phyloP scores from a whole-genome alignment of 2,329 filamentous ascomycete genomes.

The Cercospora berteroae region DNA sequence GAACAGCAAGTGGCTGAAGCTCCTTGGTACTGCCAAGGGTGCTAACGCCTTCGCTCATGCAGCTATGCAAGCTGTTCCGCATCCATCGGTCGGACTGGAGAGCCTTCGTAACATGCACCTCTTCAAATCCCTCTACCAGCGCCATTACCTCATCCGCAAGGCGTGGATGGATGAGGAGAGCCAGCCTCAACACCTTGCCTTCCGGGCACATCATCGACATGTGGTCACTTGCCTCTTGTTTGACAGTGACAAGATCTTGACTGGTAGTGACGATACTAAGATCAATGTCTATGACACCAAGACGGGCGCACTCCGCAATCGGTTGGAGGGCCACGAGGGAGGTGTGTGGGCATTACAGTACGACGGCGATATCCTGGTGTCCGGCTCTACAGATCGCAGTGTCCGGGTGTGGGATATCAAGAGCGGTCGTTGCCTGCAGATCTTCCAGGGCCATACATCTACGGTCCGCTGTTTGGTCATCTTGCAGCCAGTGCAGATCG shows the following conservation, averaged over 20 bases:
- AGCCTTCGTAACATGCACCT: conserved; percentile 82
- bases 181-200: conserved; percentile 87
- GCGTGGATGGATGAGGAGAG: conserved; percentile 84
- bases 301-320: conserved; percentile 79
- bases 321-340: conserved; percentile 89
- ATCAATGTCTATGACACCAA: conserved; percentile 98
- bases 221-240: conserved; percentile 98
- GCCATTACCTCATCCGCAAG: conserved; percentile 84
- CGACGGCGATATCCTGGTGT: conserved; percentile 90
- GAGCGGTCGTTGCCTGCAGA: conserved; percentile 84
- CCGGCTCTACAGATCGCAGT: conserved; percentile 91
- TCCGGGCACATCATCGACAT: conserved; percentile 92
- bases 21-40: conserved; percentile 64
- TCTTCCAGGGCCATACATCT: conserved; percentile 96
- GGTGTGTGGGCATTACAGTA: conserved; percentile 98
- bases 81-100: conserved; percentile 74
- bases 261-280: conserved; percentile 93
- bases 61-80: conserved; percentile 77
- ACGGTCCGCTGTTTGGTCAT: conserved; percentile 96
- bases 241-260: conserved; percentile 96
- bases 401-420: conserved; percentile 99
- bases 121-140: conserved; percentile 93
- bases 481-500: conserved; percentile 78
- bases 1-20: conserved; percentile 44
- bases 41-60: conserved; percentile 83